phyloP scores from a whole-genome alignment of 208 protist species.

The Trypanosoma cruzi region DNA sequence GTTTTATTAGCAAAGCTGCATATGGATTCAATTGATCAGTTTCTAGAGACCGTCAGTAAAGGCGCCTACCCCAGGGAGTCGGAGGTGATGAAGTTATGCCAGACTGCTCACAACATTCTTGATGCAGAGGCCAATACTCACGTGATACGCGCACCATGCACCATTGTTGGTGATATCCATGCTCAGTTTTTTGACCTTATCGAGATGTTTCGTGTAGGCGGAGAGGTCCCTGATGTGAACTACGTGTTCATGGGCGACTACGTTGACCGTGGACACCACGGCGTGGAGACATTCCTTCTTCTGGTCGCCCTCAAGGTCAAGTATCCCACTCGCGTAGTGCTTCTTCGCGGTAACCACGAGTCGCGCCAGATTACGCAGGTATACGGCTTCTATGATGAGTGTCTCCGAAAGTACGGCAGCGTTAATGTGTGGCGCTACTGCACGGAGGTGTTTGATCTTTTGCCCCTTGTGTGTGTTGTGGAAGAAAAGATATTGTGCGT shows the following conservation, averaged over 20 bases:
- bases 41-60: constrained; percentile 96
- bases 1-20: not conserved
- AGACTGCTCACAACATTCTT: constrained; percentile 82
- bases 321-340: constrained; percentile 95
- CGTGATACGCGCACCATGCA: constrained; percentile 90
- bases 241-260: constrained; percentile 99
- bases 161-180: constrained; percentile 96
- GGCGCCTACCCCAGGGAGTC: constrained; percentile 94
- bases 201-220: constrained; percentile 97
- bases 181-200: constrained; percentile 98
- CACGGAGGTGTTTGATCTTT: constrained; percentile 98
- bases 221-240: constrained; percentile 96
- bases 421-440: constrained; percentile 97
- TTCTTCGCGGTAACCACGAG: constrained; percentile 99
- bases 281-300: constrained; percentile 93
- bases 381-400: constrained; percentile 99
- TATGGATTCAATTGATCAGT: constrained; percentile 94
- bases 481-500: constrained; percentile 98
- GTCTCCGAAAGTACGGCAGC: constrained; percentile 97
- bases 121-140: constrained; percentile 90
- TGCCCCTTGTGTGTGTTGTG: constrained; percentile 97
- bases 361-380: constrained; percentile 98
- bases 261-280: constrained; percentile 96
- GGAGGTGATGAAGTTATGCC: constrained; percentile 93
- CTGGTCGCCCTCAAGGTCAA: constrained; percentile 95